Conservation (phyloP, 164 flowering plant genomes). For the Taxillus chinensis region DNA sequence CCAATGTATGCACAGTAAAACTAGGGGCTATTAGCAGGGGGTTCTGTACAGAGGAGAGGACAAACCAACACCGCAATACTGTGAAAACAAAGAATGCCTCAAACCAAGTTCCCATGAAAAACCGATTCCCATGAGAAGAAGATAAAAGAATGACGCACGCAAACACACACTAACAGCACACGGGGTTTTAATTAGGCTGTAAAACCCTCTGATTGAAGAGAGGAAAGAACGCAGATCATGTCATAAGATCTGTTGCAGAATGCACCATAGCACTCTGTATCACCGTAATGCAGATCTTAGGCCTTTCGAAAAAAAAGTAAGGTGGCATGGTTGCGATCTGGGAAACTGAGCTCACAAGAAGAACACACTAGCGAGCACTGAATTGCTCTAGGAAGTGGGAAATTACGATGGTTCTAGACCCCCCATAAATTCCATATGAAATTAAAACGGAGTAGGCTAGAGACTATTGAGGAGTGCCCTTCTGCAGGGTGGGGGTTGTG, state of each 20-base stretch:
- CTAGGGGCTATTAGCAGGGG: slow-evolving; percentile 14
- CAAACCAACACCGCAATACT: slow-evolving; percentile 25
- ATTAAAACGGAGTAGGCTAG: slow-evolving; percentile 22
- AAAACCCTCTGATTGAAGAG: no score
- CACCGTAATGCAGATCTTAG: slow-evolving; percentile 32
- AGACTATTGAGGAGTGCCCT: slow-evolving; percentile 82
- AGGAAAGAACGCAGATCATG: not conserved
- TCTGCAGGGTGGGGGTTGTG: slow-evolving; percentile 73
- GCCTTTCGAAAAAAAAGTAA: slow-evolving; percentile 24
- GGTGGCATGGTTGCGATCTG: slow-evolving; percentile 32
- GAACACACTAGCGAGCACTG: no score
- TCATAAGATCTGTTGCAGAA: slow-evolving; percentile 20
- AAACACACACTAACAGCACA: not conserved
- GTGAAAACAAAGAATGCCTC: slow-evolving; percentile 22
- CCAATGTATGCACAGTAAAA: slow-evolving; percentile 36
- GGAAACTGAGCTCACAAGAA: slow-evolving; percentile 10
- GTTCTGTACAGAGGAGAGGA: slow-evolving; percentile 40
- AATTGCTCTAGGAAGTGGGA: slow-evolving; percentile 4
- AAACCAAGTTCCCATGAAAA: slow-evolving; percentile 22
- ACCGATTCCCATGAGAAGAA: slow-evolving; percentile 13
- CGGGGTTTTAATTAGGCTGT: slow-evolving; percentile 9
- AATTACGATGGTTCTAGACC: slow-evolving; percentile 8
- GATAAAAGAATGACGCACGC: slow-evolving; percentile 42
- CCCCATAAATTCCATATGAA: not conserved
- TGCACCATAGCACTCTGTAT: slow-evolving; percentile 37